Conservation (phyloP, 345 rosid species). For the Kandelia obovata region DNA sequence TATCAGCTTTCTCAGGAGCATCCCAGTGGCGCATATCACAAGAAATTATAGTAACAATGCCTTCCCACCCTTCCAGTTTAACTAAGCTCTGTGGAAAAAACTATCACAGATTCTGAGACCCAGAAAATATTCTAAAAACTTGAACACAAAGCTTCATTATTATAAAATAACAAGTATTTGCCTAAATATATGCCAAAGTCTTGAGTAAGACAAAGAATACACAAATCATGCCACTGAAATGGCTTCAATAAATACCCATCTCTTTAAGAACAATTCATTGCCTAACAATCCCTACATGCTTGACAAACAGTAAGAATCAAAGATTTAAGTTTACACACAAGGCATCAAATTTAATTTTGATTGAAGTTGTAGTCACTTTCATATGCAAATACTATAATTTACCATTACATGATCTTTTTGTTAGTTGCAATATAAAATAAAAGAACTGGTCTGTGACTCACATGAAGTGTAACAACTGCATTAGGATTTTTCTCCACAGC, state of each 20-base stretch:
- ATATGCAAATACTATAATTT: neutral
- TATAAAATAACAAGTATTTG: neutral
- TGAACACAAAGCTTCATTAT: neutral
- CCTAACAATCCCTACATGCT: no score
- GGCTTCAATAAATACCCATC: no score
- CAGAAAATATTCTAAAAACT: conserved; percentile 11
- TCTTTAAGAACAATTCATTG: no score
- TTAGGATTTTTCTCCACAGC: conserved; percentile 99
- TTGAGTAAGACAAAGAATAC: neutral
- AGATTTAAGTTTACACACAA: neutral
- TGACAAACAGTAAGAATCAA: no score
- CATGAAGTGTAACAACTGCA: conserved; percentile 97
- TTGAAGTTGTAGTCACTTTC: neutral
- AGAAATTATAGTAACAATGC: conserved; percentile 72
- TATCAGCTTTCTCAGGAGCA: conserved; percentile 96
- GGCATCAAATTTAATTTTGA: neutral
- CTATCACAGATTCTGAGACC: conserved; percentile 12
- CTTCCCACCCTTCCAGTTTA: conserved; percentile 92
- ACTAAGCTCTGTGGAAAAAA: conserved; percentile 68
- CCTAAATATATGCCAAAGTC: neutral
- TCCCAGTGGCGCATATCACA: conserved; percentile 96
- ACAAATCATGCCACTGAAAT: neutral
- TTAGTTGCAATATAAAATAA: neutral
- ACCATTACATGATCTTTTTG: neutral
- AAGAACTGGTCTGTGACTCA: conserved; percentile 37